These are phyloP conservation scores for Rhodotorula kratochvilovae DNA, from an alignment of 768 basidiomycete species.

Conservation along the genomic window DNA sequence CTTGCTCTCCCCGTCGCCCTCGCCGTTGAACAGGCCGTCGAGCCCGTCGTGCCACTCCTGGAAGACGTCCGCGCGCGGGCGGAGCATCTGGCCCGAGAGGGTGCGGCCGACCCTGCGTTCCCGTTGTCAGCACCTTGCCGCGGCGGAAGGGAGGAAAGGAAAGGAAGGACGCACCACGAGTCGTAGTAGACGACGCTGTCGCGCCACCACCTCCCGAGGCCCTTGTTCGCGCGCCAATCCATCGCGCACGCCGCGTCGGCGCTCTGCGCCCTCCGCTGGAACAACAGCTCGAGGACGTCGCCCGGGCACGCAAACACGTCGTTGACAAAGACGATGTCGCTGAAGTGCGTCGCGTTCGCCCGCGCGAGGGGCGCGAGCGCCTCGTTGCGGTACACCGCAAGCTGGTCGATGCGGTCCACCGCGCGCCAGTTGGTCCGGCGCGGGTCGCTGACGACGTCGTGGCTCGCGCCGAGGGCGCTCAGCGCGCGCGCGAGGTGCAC, in stretches of 20 bases:
- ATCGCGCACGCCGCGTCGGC: conserved; percentile 43
- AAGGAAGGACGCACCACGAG: conserved; percentile 32
- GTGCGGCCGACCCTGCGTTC: conserved; percentile 14
- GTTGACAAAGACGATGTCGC: conserved; percentile 42
- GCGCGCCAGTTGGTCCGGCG: conserved; percentile 36
- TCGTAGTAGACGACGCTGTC: conserved; percentile 31
- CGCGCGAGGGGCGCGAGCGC: conserved; percentile 40
- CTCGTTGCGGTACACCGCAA: conserved; percentile 42
- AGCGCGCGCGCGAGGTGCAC: conserved; percentile 35
- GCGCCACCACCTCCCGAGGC: conserved; percentile 1
- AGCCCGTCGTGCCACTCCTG: conserved; percentile 38
- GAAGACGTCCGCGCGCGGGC: conserved; percentile 34
- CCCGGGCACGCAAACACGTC: conserved; percentile 41
- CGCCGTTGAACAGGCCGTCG: conserved; percentile 35
- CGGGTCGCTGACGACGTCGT: conserved; percentile 40
- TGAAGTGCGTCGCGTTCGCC: background rate
- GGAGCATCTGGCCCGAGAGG: conserved; percentile 19
- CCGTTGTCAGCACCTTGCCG: background rate
- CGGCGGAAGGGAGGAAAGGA: background rate
- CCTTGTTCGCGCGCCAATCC: conserved; percentile 41
- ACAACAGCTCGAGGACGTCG: conserved; percentile 38
- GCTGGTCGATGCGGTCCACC: conserved; percentile 44
- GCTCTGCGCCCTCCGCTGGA: conserved; percentile 33
- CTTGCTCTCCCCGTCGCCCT: conserved; percentile 28
- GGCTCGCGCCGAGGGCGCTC: conserved; percentile 13